These are phyloP conservation scores for Kuraishia hungarica DNA, from an alignment of 805 yeast genomes.

Conservation along the genomic window DNA sequence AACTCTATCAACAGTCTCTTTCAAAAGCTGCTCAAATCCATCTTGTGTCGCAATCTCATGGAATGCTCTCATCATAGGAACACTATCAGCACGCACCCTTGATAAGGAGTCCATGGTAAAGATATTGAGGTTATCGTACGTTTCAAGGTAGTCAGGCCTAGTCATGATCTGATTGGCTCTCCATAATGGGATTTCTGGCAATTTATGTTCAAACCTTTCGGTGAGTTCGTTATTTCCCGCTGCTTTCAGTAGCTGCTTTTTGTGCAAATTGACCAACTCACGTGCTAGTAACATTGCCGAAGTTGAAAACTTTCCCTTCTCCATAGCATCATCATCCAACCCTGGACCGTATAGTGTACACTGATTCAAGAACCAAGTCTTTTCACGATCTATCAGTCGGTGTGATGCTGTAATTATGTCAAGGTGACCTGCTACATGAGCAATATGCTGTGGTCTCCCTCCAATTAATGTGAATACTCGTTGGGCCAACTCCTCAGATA, in stretches of 20 bases:
- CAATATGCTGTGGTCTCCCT: conserved; percentile 77
- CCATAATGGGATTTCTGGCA: conserved; percentile 78
- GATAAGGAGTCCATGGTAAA: conserved; percentile 73
- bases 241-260: conserved; percentile 18
- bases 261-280: conserved; percentile 64
- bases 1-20: conserved; percentile 60
- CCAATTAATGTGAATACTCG: conserved; percentile 64
- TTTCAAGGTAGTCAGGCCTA: conserved; percentile 69
- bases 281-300: conserved; percentile 68
- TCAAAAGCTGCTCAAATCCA: conserved; percentile 57
- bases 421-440: conserved; percentile 54
- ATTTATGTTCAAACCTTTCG: conserved; percentile 30
- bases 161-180: conserved; percentile 82
- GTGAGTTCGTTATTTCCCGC: background rate
- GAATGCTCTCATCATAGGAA: conserved; percentile 87
- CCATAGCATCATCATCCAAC: conserved; percentile 90
- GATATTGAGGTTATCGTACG: conserved; percentile 65
- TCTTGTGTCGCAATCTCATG: conserved; percentile 68
- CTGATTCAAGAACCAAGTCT: conserved; percentile 79
- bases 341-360: conserved; percentile 69
- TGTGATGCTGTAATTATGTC: conserved; percentile 58
- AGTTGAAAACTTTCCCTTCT: conserved; percentile 65
- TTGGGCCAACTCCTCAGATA: conserved; percentile 34
- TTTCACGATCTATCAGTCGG: conserved; percentile 66
- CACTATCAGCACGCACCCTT: conserved; percentile 70